phyloP scores from a whole-genome alignment of 345 rosid genomes.

The Linum trigynum region DNA sequence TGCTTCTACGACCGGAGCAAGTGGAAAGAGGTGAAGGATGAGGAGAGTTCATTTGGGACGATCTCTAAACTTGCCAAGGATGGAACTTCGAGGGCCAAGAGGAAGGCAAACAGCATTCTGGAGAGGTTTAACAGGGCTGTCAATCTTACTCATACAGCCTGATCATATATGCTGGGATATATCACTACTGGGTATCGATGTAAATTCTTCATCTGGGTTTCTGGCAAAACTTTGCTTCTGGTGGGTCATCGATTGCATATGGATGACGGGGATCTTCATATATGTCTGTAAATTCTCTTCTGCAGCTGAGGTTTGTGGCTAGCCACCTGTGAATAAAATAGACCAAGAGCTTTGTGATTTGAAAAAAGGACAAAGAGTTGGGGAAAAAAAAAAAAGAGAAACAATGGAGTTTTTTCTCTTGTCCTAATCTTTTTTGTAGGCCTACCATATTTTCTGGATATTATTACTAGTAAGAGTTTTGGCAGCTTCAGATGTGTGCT shows the following conservation, averaged over 20 bases:
- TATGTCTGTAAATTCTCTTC: not conserved
- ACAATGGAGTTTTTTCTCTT: too few relatives aligned
- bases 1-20: constrained; percentile 68
- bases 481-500: too few relatives aligned
- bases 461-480: too few relatives aligned
- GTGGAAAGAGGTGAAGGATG: constrained; percentile 70
- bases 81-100: constrained; percentile 89
- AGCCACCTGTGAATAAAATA: too few relatives aligned
- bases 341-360: too few relatives aligned
- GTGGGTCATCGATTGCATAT: not conserved
- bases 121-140: constrained; percentile 60
- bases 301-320: too few relatives aligned
- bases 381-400: too few relatives aligned
- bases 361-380: too few relatives aligned
- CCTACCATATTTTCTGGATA: too few relatives aligned
- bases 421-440: too few relatives aligned
- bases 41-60: constrained; percentile 51
- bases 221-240: not conserved
- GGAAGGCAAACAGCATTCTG: constrained; percentile 76
- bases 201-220: not conserved
- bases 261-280: not conserved
- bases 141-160: constrained; percentile 83
- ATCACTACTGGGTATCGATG: not conserved
- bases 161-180: constrained; percentile 12
- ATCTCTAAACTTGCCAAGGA: constrained; percentile 65